Evolutionary conservation across 208 protist species (phyloP).

Genomic region (Strigomonas culicis): DNA sequence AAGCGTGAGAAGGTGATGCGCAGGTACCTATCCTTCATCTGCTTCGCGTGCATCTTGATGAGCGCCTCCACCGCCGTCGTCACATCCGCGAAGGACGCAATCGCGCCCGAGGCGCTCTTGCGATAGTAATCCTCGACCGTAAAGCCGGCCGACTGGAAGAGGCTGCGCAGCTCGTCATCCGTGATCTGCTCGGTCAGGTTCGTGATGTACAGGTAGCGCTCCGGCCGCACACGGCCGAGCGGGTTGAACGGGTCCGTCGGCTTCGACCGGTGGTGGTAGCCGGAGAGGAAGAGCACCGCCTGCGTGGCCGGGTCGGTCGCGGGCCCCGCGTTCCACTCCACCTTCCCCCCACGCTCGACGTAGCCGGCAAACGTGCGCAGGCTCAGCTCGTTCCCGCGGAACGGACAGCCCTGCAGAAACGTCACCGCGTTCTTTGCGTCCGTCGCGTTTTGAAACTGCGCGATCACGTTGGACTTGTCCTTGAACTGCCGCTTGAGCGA

Average conservation of each 20-base stretch:
- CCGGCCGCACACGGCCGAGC: constrained; percentile 53
- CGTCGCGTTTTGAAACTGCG: constrained; percentile 70
- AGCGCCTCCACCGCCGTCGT: constrained; percentile 68
- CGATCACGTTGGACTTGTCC: constrained; percentile 65
- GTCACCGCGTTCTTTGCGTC: constrained; percentile 67
- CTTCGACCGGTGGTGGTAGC: constrained; percentile 78
- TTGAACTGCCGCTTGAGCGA: constrained; percentile 78
- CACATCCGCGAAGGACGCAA: constrained; percentile 54
- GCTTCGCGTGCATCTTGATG: constrained; percentile 62
- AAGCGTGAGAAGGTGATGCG: constrained; percentile 85
- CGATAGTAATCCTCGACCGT: constrained; percentile 46
- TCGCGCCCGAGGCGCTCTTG: constrained; percentile 48
- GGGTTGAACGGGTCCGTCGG: constrained; percentile 67
- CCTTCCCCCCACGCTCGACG: constrained; percentile 43
- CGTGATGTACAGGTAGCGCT: constrained; percentile 74
- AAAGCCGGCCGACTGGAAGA: constrained; percentile 41
- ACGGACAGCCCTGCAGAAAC: constrained; percentile 71
- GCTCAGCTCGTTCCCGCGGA: constrained; percentile 46
- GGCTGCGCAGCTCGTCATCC: constrained; percentile 54
- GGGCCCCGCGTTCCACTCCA: constrained; percentile 74
- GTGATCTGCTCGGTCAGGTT: constrained; percentile 67
- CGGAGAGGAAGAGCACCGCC: constrained; percentile 56
- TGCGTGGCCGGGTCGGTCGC: constrained; percentile 65
- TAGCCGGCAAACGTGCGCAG: constrained; percentile 79
- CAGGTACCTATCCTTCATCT: constrained; percentile 62